These are phyloP conservation scores for Gentiana dahurica DNA, from an alignment of 257 asterid species.

Conservation along the genomic window DNA sequence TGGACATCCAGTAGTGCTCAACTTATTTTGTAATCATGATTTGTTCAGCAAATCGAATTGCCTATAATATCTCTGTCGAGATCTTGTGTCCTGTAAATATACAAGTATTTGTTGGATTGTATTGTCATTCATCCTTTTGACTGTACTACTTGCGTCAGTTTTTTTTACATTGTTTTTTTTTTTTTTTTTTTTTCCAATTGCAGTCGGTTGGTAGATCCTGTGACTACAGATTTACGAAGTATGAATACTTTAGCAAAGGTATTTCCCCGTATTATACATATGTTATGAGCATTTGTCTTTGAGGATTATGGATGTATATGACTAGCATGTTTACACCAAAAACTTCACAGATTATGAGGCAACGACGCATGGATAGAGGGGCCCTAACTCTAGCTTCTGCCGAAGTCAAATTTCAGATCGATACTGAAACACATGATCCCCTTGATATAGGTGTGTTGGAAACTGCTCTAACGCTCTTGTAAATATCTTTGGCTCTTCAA, in stretches of 20 bases:
- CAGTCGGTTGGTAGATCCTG: constrained; percentile 91
- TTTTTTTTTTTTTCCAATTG: constrained; percentile 10
- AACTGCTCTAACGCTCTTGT: too few species aligned
- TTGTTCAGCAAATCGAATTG: too few species aligned
- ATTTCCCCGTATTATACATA: background rate
- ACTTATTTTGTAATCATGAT: too few species aligned
- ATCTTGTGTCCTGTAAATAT: too few species aligned
- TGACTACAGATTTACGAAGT: constrained; percentile 87
- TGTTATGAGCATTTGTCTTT: background rate
- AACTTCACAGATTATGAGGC: constrained; percentile 82
- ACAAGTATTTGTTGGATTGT: too few species aligned
- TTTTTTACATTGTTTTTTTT: constrained; percentile 3
- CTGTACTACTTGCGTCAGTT: background rate
- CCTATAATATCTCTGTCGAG: too few species aligned
- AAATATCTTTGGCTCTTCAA: too few species aligned
- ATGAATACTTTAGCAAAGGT: constrained; percentile 93
- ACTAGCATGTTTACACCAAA: background rate
- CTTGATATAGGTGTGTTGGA: constrained; percentile 78
- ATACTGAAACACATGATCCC: constrained; percentile 98
- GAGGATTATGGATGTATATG: background rate
- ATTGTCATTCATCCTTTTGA: too few species aligned
- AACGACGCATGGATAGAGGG: constrained; percentile 90
- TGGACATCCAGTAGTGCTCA: too few species aligned
- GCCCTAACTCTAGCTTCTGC: constrained; percentile 99
- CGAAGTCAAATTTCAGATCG: constrained; percentile 96